A percentile compares a stretch with the other conserved stretches of the same genome.
phyloP scores from a whole-genome alignment of 2,329 filamentous ascomycete species.

The Aspergillus transmontanensis region DNA sequence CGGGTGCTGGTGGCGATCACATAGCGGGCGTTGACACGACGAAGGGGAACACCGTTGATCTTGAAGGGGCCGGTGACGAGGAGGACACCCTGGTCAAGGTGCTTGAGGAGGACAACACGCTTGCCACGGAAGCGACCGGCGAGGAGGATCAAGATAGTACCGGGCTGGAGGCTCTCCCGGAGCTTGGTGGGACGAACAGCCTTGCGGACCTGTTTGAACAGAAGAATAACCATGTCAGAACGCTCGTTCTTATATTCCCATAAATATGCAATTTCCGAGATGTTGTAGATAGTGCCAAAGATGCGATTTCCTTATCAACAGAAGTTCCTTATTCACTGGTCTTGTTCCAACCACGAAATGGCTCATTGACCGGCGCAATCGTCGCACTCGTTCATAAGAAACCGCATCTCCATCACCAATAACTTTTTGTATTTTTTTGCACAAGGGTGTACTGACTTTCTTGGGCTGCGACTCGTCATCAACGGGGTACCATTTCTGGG shows the following conservation, averaged over 20 bases:
- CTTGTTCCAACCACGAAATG: conserved; percentile 18
- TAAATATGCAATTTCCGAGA: conserved; percentile 5
- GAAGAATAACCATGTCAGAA: conserved; percentile 30
- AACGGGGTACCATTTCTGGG: conserved; percentile 98
- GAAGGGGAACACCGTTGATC: conserved; percentile 98
- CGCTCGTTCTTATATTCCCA: conserved; percentile 12
- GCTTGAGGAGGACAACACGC: conserved; percentile 98
- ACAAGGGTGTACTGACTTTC: conserved; percentile 74
- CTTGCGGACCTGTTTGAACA: conserved; percentile 79
- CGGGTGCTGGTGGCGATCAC: conserved; percentile 54
- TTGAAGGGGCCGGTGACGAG: conserved; percentile 99
- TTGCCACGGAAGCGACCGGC: conserved; percentile 99
- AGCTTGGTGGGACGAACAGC: conserved; percentile 82
- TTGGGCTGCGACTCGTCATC: conserved; percentile 86
- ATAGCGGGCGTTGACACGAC: conserved; percentile 63
- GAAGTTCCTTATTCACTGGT: conserved; percentile 25
- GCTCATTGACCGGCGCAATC: conserved; percentile 27
- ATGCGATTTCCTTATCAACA: conserved; percentile 29
- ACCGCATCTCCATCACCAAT: conserved; percentile 29
- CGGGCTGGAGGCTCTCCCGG: conserved; percentile 87
- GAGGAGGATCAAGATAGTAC: conserved; percentile 97
- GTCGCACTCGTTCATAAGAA: conserved; percentile 35
- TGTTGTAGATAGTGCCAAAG: conserved; percentile 12
- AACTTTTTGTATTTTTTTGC: conserved; percentile 16
- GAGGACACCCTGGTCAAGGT: conserved; percentile 94